Evolutionary conservation across 2,329 filamentous ascomycete genomes (phyloP).

Genomic region (Blastomyces percursus): DNA sequence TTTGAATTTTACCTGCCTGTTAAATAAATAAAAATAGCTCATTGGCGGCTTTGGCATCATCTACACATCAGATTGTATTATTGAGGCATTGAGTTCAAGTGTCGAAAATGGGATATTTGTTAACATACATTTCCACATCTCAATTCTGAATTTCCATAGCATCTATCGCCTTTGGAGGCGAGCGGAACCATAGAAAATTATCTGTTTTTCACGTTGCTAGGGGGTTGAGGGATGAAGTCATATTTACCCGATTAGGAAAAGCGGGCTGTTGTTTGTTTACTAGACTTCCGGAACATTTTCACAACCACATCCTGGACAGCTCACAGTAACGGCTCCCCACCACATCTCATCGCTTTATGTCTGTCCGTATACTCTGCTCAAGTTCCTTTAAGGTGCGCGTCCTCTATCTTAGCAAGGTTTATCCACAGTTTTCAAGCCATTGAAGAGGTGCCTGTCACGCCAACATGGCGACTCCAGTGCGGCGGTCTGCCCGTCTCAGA

Average conservation of each 20-base stretch:
- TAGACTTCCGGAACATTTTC: neutral
- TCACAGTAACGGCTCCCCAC: neutral
- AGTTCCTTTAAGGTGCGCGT: neutral
- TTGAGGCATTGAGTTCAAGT: neutral
- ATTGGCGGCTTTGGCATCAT: neutral
- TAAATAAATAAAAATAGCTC: neutral
- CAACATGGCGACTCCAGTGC: slow-evolving; percentile 7
- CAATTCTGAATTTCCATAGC: neutral
- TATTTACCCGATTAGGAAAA: slow-evolving; percentile 3
- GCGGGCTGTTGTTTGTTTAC: slow-evolving; percentile 6
- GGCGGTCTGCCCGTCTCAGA: slow-evolving; percentile 5
- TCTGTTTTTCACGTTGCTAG: neutral
- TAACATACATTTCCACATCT: neutral
- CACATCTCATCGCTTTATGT: neutral
- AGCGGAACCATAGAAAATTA: neutral
- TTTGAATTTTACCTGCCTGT: neutral
- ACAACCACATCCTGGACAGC: neutral
- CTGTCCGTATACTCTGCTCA: neutral
- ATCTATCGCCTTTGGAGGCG: too few species aligned
- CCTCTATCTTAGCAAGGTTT: neutral
- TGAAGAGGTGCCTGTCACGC: neutral
- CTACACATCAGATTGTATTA: neutral
- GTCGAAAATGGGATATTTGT: neutral
- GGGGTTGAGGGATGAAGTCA: neutral
- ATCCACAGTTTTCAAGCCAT: neutral